Percentiles rank a stretch among this genome's conserved stretches.
Evolutionary conservation across 306 rosid species (phyloP).

Genomic region (Pterocarpus santalinus): DNA sequence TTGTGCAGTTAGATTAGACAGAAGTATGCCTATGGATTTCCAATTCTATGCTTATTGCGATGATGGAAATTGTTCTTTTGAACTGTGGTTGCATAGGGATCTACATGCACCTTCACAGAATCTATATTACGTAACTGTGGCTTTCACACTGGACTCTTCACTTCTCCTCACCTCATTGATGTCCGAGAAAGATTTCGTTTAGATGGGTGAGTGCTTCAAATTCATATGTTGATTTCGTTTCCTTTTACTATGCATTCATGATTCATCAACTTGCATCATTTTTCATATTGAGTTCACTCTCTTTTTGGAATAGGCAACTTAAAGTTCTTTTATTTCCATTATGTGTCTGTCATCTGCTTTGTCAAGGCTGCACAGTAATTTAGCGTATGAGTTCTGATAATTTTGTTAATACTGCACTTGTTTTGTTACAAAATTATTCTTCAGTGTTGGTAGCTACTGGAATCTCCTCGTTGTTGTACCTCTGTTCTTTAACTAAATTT

Average conservation of each 20-base stretch:
- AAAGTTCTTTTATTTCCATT: conserved; percentile 16
- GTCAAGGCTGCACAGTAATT: conserved; percentile 11
- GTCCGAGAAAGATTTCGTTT: conserved; percentile 92
- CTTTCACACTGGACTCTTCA: conserved; percentile 92
- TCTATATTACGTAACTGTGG: conserved; percentile 91
- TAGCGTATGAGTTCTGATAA: conserved; percentile 16
- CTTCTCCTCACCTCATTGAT: conserved; percentile 98
- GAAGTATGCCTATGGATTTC: conserved; percentile 30
- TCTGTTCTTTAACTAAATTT: conserved; percentile 25
- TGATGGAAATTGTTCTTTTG: conserved; percentile 46
- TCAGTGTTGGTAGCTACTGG: not conserved
- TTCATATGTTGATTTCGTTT: conserved; percentile 28
- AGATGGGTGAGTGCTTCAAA: conserved; percentile 79
- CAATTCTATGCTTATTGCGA: conserved; percentile 24
- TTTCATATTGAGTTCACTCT: conserved; percentile 4
- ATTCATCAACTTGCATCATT: conserved; percentile 24
- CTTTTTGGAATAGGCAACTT: conserved; percentile 29
- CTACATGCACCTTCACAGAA: conserved; percentile 93
- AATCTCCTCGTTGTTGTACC: not conserved
- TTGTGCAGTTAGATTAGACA: conserved; percentile 20
- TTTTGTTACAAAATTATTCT: conserved; percentile 26
- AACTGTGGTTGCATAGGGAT: conserved; percentile 70
- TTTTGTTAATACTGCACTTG: conserved; percentile 20
- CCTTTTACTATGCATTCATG: conserved; percentile 28
- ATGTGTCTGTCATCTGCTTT: conserved; percentile 21